These are phyloP conservation scores for Globisporangium acanthophoron DNA, from an alignment of 352 stramenopile species.

Conservation along the genomic window DNA sequence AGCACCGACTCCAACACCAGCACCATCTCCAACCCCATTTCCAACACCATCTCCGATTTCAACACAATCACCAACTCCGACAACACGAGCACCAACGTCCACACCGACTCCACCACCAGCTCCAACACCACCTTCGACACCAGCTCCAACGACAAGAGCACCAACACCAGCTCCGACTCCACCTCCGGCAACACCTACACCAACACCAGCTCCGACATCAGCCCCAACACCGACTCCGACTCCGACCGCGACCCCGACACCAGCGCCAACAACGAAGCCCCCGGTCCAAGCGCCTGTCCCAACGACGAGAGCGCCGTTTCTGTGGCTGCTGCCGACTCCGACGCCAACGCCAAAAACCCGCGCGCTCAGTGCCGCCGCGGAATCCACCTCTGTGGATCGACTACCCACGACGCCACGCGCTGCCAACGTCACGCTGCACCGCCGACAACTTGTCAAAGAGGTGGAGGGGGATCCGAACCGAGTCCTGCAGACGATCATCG, in stretches of 20 bases:
- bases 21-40: not conserved
- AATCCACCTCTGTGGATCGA: not conserved
- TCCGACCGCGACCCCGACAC: not conserved
- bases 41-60: not conserved
- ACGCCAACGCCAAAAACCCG: not conserved
- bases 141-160: not conserved
- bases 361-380: not conserved
- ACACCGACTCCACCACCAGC: not conserved
- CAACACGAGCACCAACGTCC: not conserved
- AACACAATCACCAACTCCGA: not conserved
- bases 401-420: not conserved
- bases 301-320: slow-evolving; percentile 4
- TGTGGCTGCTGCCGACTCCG: slow-evolving; percentile 4
- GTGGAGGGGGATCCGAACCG: not conserved
- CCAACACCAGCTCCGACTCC: not conserved
- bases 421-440: not conserved
- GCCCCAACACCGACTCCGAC: not conserved
- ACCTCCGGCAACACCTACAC: not conserved
- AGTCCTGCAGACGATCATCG: slow-evolving; percentile 2
- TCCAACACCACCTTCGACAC: not conserved
- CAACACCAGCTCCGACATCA: not conserved
- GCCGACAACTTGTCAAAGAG: not conserved
- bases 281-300: not conserved
- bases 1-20: not conserved
- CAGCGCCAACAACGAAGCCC: not conserved